Evolutionary conservation across 352 stramenopile species (phyloP).

Genomic region (Aphanomyces invadans): DNA sequence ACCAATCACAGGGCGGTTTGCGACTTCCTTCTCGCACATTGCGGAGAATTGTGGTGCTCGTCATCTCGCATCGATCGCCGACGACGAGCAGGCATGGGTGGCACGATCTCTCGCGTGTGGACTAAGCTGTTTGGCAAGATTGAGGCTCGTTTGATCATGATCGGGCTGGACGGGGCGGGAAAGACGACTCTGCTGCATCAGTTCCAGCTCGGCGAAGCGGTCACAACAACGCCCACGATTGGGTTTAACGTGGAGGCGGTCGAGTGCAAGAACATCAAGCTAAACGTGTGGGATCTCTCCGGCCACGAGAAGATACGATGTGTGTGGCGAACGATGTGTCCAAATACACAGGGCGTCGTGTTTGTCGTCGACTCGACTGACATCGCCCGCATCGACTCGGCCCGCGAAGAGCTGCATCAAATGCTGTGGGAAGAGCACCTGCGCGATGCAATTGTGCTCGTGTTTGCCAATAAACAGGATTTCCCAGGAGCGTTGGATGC

Average conservation of each 20-base stretch:
- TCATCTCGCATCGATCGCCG: background rate
- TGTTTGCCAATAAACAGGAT: constrained; percentile 25
- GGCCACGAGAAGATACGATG: constrained; percentile 26
- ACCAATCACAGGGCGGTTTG: background rate
- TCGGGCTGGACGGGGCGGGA: constrained; percentile 26
- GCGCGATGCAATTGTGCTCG: background rate
- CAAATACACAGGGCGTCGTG: constrained; percentile 21
- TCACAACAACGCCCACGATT: constrained; percentile 25
- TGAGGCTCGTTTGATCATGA: constrained; percentile 23
- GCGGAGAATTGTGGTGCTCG: background rate
- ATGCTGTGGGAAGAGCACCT: constrained; percentile 19
- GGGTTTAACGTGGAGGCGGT: constrained; percentile 26
- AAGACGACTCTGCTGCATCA: constrained; percentile 27
- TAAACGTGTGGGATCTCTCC: constrained; percentile 28
- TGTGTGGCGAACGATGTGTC: constrained; percentile 14
- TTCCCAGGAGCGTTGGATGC: constrained; percentile 5
- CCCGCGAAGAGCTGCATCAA: constrained; percentile 11
- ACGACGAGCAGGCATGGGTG: background rate
- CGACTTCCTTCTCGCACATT: background rate
- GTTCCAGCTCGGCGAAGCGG: constrained; percentile 20
- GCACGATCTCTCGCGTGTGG: constrained; percentile 2
- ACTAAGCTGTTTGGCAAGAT: constrained; percentile 20
- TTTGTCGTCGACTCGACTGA: constrained; percentile 29
- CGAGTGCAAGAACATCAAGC: constrained; percentile 25
- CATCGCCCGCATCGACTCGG: constrained; percentile 18